Evolutionary conservation across 495 filamentous ascomycete species (phyloP).

Genomic region (Xylaria flabelliformis): DNA sequence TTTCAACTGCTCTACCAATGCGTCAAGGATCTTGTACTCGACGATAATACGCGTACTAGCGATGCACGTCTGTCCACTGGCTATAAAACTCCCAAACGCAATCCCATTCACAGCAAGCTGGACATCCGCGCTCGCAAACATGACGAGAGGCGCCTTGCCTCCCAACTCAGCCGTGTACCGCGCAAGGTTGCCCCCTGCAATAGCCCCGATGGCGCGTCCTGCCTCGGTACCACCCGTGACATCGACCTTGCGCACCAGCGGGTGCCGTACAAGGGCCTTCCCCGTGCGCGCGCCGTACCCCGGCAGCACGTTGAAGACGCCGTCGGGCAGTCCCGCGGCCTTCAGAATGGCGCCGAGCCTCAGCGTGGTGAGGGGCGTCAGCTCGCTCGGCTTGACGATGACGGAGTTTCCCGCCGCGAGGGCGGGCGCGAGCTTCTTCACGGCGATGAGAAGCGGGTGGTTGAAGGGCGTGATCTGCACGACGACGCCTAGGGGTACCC

Average conservation of each 20-base stretch:
- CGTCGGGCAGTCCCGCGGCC: conserved; percentile 61
- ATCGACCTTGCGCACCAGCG: conserved; percentile 64
- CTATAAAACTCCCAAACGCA: conserved; percentile 64
- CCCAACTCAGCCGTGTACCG: conserved; percentile 66
- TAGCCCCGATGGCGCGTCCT: conserved; percentile 50
- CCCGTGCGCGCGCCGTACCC: conserved; percentile 63
- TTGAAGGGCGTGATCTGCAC: conserved; percentile 72
- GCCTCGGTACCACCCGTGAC: conserved; percentile 64
- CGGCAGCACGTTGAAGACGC: conserved; percentile 63
- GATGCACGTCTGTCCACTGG: conserved; percentile 68
- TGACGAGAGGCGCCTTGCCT: conserved; percentile 64
- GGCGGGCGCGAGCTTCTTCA: conserved; percentile 67
- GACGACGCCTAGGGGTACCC: conserved; percentile 66
- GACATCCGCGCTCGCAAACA: conserved; percentile 60
- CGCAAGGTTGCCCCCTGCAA: conserved; percentile 58
- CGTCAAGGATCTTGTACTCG: conserved; percentile 52
- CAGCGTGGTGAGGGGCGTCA: conserved; percentile 64
- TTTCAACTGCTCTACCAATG: conserved; percentile 45
- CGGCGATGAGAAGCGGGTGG: conserved; percentile 67
- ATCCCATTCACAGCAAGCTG: conserved; percentile 62
- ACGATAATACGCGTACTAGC: conserved; percentile 66
- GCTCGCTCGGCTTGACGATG: conserved; percentile 66
- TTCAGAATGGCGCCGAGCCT: conserved; percentile 58
- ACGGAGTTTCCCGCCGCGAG: conserved; percentile 68
- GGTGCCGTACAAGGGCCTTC: conserved; percentile 58